Percentiles rank a stretch among this genome's conserved stretches.
These are phyloP conservation scores for Eurotiales sp. DNA, from an alignment of 2,329 filamentous ascomycete species.

Conservation along the genomic window DNA sequence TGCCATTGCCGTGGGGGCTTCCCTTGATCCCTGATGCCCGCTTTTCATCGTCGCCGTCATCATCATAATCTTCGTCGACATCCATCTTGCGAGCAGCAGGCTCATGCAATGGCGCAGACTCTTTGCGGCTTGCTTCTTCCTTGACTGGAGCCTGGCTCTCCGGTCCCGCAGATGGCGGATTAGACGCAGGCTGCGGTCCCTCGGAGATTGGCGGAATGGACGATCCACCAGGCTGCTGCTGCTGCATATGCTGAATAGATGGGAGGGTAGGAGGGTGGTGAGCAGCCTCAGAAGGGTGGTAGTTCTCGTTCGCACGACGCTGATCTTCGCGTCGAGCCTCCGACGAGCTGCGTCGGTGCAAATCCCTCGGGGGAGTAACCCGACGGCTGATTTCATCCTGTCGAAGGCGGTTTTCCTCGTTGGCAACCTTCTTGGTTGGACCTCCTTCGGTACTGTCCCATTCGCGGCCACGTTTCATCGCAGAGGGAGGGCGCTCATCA, in stretches of 20 bases:
- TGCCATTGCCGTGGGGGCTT: slow-evolving; percentile 30
- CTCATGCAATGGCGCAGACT: slow-evolving; percentile 60
- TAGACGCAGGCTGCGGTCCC: slow-evolving; percentile 37
- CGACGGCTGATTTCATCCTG: slow-evolving; percentile 81
- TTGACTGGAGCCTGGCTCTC: slow-evolving; percentile 40
- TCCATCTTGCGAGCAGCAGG: slow-evolving; percentile 93
- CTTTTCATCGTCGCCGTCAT: slow-evolving; percentile 82
- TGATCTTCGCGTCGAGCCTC: slow-evolving; percentile 65
- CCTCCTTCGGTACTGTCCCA: slow-evolving; percentile 76
- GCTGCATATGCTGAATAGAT: slow-evolving; percentile 46
- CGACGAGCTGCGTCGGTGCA: slow-evolving; percentile 73
- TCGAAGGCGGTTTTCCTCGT: slow-evolving; percentile 80
- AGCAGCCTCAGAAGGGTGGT: slow-evolving; percentile 88
- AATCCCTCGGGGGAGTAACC: slow-evolving; percentile 61
- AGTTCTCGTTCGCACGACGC: slow-evolving; percentile 70
- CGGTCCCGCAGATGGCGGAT: slow-evolving; percentile 36
- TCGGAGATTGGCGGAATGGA: slow-evolving; percentile 57
- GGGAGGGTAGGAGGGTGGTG: slow-evolving; percentile 69
- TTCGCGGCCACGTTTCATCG: slow-evolving; percentile 79
- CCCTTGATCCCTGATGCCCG: slow-evolving; percentile 34
- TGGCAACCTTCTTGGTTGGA: slow-evolving; percentile 74
- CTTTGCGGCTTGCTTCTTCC: slow-evolving; percentile 53
- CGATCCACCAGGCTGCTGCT: slow-evolving; percentile 40
- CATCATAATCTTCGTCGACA: slow-evolving; percentile 95
- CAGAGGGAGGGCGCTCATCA: slow-evolving; percentile 74